A percentile compares a stretch with the other conserved stretches of the same genome.
Evolutionary conservation across 2,329 filamentous ascomycete genomes (phyloP).

Genomic region (Phaeosphaeriaceae sp.): DNA sequence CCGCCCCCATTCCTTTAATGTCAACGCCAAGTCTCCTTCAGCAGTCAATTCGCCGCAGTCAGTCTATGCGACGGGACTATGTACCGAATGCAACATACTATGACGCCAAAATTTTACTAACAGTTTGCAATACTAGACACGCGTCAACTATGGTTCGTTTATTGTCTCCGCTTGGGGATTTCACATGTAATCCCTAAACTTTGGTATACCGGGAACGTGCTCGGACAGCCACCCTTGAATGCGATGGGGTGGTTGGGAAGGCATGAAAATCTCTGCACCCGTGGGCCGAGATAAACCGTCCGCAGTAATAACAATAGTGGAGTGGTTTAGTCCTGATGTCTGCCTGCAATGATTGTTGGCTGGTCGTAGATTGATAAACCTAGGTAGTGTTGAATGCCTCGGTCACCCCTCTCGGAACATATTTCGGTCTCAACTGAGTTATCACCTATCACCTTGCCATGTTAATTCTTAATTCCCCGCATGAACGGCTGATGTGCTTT

Average conservation of each 20-base stretch:
- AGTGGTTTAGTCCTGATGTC: too few species aligned
- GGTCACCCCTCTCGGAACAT: not conserved
- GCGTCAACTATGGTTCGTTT: constrained; percentile 25
- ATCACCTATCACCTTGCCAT: too few species aligned
- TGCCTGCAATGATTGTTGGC: too few species aligned
- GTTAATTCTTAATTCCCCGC: too few species aligned
- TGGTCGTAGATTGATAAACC: too few species aligned
- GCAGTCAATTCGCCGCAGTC: not conserved
- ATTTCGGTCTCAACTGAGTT: too few species aligned
- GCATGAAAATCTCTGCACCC: constrained; percentile 33
- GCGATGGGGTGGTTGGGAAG: constrained; percentile 20
- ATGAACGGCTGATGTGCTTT: not conserved
- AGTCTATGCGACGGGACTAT: constrained; percentile 17
- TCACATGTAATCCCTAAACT: constrained; percentile 11
- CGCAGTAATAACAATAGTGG: too few species aligned
- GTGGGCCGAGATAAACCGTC: constrained; percentile 26
- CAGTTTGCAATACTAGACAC: constrained; percentile 13
- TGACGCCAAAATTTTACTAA: constrained; percentile 13
- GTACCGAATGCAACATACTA: constrained; percentile 20
- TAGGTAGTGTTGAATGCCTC: not conserved
- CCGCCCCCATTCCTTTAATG: too few species aligned
- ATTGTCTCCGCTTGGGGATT: constrained; percentile 1
- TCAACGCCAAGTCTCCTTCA: constrained; percentile 11
- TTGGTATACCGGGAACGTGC: constrained; percentile 22
- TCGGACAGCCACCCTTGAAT: constrained; percentile 20